phyloP scores from a whole-genome alignment of 1,284 basidiomycete genomes.

The Macrocystidia cucumis region DNA sequence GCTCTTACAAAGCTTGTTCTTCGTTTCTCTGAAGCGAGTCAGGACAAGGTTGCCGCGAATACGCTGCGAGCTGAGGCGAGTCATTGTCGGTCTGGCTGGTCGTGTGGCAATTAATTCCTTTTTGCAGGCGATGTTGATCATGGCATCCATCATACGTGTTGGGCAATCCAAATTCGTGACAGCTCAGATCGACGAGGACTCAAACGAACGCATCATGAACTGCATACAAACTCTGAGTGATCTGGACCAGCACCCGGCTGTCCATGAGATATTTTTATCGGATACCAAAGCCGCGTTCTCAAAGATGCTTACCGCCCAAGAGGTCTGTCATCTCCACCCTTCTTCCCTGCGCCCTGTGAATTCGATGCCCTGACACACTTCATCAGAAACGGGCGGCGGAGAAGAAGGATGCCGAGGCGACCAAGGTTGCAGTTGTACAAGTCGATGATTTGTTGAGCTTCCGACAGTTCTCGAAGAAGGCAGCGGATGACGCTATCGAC shows the following conservation, averaged over 20 bases:
- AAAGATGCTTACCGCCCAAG: slow-evolving; percentile 90
- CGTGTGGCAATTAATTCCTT: slow-evolving; percentile 2
- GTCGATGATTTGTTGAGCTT: slow-evolving; percentile 92
- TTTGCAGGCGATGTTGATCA: slow-evolving; percentile 87
- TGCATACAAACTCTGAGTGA: slow-evolving; percentile 93
- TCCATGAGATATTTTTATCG: slow-evolving; percentile 85
- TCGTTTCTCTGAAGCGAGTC: slow-evolving; percentile 61
- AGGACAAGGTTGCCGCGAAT: slow-evolving; percentile 58
- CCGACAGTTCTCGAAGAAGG: slow-evolving; percentile 93
- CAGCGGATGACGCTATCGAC: slow-evolving; percentile 73
- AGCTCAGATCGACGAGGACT: slow-evolving; percentile 96
- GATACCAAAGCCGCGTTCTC: slow-evolving; percentile 93
- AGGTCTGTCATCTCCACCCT: slow-evolving; percentile 40
- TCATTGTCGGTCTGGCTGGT: slow-evolving; percentile 4
- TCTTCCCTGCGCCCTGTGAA: background rate
- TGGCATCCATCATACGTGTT: slow-evolving; percentile 95
- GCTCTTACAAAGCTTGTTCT: slow-evolving; percentile 92
- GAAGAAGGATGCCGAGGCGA: slow-evolving; percentile 78
- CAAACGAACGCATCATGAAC: slow-evolving; percentile 92
- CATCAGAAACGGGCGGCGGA: slow-evolving; percentile 75
- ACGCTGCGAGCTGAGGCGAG: slow-evolving; percentile 79
- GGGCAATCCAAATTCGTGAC: slow-evolving; percentile 95
- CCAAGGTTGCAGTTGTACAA: slow-evolving; percentile 73
- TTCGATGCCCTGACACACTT: slow-evolving; percentile 13
- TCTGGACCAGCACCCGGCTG: slow-evolving; percentile 50